Conservation (phyloP, 306 rosid genomes). For the peach (Prunus persica) region DNA sequence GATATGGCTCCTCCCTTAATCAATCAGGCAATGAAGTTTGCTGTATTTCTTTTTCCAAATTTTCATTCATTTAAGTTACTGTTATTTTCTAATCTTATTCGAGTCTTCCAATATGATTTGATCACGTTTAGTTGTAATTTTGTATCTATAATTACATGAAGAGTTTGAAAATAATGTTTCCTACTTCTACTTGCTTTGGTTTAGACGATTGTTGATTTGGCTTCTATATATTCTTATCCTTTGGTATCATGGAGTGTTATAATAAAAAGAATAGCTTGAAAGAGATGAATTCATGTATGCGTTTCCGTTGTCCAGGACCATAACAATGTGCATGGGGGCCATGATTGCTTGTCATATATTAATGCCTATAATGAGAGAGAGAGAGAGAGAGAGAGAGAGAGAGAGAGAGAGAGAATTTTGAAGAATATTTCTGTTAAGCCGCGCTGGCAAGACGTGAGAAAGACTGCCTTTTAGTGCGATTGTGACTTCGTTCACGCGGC, state of each 20-base stretch:
- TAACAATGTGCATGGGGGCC: not conserved
- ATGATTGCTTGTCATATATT: not conserved
- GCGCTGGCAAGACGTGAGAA: not conserved
- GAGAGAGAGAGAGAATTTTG: too few relatives aligned
- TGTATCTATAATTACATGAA: conserved; percentile 33
- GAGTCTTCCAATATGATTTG: conserved; percentile 28
- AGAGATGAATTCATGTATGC: not conserved
- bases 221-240: not conserved
- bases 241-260: too few relatives aligned
- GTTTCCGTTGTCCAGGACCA: not conserved
- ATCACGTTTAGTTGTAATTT: conserved; percentile 39
- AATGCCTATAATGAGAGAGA: not conserved
- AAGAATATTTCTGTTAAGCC: not conserved
- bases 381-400: not conserved
- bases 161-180: conserved; percentile 28
- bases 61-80: not conserved
- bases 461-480: not conserved
- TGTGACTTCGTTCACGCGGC: not conserved
- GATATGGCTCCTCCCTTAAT: conserved; percentile 18
- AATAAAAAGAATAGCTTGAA: too few relatives aligned
- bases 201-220: conserved; percentile 3
- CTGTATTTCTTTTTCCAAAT: conserved; percentile 19
- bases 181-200: conserved; percentile 9
- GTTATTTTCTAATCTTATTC: conserved; percentile 3
- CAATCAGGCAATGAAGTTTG: conserved; percentile 29